A percentile compares a stretch with the other conserved stretches of the same genome.
These are phyloP conservation scores for Colletotrichum liriopes DNA, from an alignment of 2,329 filamentous ascomycete genomes.

Conservation along the genomic window DNA sequence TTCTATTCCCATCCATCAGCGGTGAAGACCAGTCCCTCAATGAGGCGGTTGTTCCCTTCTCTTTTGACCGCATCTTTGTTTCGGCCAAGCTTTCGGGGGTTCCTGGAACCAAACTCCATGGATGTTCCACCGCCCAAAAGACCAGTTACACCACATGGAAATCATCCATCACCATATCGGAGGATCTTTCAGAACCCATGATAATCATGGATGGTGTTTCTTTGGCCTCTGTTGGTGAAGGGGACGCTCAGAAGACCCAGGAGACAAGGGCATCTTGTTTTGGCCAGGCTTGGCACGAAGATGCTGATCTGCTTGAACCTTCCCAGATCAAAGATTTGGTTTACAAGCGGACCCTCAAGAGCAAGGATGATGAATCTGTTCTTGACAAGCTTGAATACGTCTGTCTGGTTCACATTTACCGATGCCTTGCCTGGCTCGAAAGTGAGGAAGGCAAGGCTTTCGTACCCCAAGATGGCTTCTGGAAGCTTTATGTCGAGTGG, in stretches of 20 bases:
- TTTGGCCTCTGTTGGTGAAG: constrained; percentile 34
- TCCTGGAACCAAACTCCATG: constrained; percentile 29
- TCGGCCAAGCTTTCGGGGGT: constrained; percentile 30
- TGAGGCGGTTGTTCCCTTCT: constrained; percentile 36
- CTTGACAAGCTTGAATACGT: constrained; percentile 39
- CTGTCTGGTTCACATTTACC: constrained; percentile 34
- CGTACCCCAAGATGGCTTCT: constrained; percentile 32
- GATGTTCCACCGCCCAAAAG: constrained; percentile 35
- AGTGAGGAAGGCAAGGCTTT: constrained; percentile 24
- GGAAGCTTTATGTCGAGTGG: constrained; percentile 35
- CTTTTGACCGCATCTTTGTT: constrained; percentile 37
- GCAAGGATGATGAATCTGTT: constrained; percentile 37
- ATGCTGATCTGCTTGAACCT: constrained; percentile 33
- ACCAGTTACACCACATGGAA: constrained; percentile 41
- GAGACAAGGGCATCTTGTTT: constrained; percentile 35
- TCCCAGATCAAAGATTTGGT: constrained; percentile 34
- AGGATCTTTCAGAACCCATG: constrained; percentile 29
- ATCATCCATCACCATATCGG: constrained; percentile 34
- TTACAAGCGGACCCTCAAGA: constrained; percentile 37
- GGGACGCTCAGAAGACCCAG: constrained; percentile 18
- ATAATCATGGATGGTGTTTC: constrained; percentile 36
- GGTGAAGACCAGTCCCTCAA: constrained; percentile 32
- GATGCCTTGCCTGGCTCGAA: constrained; percentile 32
- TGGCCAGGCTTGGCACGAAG: constrained; percentile 32
- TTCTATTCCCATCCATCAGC: constrained; percentile 39